These are phyloP conservation scores for Austroboletus niveus DNA, from an alignment of 1,284 basidiomycete species.

Conservation along the genomic window DNA sequence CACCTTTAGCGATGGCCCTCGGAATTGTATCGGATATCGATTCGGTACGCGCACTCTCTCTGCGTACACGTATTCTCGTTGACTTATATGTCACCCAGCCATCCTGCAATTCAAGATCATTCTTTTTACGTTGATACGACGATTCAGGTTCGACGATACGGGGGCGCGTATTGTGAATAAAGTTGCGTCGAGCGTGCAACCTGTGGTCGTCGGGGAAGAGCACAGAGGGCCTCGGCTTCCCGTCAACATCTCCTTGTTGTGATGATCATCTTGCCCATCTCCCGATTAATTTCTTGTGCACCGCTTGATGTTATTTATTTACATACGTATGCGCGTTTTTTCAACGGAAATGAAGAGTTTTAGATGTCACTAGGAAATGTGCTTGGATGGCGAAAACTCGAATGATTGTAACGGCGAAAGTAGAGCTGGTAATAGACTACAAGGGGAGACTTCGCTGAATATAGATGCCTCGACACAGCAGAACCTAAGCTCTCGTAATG, in stretches of 20 bases:
- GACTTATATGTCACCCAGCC: background rate
- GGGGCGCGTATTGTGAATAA: background rate
- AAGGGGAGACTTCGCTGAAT: too few species aligned
- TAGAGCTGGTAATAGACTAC: too few species aligned
- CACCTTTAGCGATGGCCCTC: slow-evolving; percentile 11
- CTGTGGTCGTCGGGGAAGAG: slow-evolving; percentile 9
- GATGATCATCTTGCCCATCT: too few species aligned
- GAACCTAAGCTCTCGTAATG: too few species aligned
- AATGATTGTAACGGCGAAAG: too few species aligned
- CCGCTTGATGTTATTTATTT: too few species aligned
- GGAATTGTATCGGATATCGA: slow-evolving; percentile 10
- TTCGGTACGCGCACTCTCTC: background rate
- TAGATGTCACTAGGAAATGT: too few species aligned
- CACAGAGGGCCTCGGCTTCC: slow-evolving; percentile 6
- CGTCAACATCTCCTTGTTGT: slow-evolving; percentile 2
- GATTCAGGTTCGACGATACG: slow-evolving; percentile 4
- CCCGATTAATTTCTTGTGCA: too few species aligned
- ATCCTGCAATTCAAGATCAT: slow-evolving; percentile 14
- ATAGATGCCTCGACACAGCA: too few species aligned
- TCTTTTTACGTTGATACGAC: slow-evolving; percentile 2
- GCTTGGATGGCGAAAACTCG: too few species aligned
- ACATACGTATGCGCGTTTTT: too few species aligned
- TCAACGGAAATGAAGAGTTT: too few species aligned
- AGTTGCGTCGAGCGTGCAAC: slow-evolving; percentile 9
- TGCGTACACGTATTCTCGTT: background rate